Evolutionary conservation across 2,329 filamentous ascomycete genomes (phyloP).

Genomic region (Hypoxylon sp.): DNA sequence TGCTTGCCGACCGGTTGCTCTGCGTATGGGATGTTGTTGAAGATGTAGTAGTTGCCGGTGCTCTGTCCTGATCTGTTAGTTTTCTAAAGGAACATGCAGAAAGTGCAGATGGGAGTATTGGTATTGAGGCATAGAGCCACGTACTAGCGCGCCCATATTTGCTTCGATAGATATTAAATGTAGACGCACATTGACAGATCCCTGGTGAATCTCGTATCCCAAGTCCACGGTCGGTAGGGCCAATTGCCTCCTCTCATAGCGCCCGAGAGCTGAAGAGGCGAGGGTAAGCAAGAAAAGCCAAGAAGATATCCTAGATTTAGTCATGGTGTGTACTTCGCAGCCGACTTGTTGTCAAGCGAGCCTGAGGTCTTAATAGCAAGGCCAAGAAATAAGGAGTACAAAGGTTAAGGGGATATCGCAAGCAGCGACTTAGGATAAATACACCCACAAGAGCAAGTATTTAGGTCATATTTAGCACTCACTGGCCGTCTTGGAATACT

Average conservation of each 20-base stretch:
- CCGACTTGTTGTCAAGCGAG: background rate
- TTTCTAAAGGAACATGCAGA: background rate
- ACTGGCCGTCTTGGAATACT: background rate
- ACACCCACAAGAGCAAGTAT: background rate
- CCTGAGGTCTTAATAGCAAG: background rate
- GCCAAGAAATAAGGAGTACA: background rate
- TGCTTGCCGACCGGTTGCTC: slow-evolving; percentile 54
- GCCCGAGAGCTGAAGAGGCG: slow-evolving; percentile 4
- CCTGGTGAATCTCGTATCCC: slow-evolving; percentile 49
- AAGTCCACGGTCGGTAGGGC: slow-evolving; percentile 44
- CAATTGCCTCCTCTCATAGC: slow-evolving; percentile 2
- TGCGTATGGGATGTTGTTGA: slow-evolving; percentile 57
- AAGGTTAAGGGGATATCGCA: slow-evolving; percentile 4
- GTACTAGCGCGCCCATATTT: too few relatives aligned
- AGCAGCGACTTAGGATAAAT: background rate
- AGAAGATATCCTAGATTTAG: slow-evolving; percentile 9
- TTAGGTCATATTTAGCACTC: background rate
- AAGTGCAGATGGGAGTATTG: background rate
- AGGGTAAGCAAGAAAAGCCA: slow-evolving; percentile 5
- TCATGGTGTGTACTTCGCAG: background rate
- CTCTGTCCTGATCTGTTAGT: slow-evolving; percentile 32
- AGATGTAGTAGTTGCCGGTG: slow-evolving; percentile 55
- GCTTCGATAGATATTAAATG: too few relatives aligned
- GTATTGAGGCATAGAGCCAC: background rate
- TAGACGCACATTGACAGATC: slow-evolving; percentile 45